Base-by-base conservation (phyloP, 371 early-diverging fungal species). In the Mucor irregularis region DNA sequence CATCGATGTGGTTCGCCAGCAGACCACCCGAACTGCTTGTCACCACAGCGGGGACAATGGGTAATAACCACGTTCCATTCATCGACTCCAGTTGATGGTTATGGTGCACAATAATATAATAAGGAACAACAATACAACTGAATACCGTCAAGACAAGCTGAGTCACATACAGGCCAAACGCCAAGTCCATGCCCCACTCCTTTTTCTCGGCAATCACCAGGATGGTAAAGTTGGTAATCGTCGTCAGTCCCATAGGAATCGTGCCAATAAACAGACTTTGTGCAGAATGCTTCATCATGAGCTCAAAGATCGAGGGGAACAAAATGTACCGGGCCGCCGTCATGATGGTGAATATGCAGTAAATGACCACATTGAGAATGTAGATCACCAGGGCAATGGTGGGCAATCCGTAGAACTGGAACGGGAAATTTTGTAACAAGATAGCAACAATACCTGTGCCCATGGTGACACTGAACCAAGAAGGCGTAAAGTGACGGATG, bases 221-320 rank as follows among this genome's bases (percentile, higher is more conserved):
- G 7, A 53, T 30, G 0, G 61, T 61, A 3, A 73, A 39, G 49
- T 69, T 73, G 34, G 65, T 53, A 21, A 82, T 52, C 3, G 80
- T 80, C 13, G 69, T 62, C 21, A 82, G 46, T 0, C 76, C 73
- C 82, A 82, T 82, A 0, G 82, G 83, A 10, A 75, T 58, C 0
- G 81, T 63, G 35, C 82, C 82, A 17, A 82, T 34, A 19, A 71
- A 53, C 61, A 82, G 57, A 54, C 75, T 69, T 39, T 68, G 64
- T 21, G 69, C 56, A 7, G 82, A 71, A 30, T 82, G 76, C 8
- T 39, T 35, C 17, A 80, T n/a, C 49, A 81, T 57, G 5, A 67
- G 65, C 11, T 30, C 21, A 47, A 64, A 38, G 3, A 77, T 47
- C 17, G 65, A 62, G 37, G 84, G 81, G 53, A 68, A 71, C 30